Evolutionary conservation across 441 rosid genomes (phyloP), one percentile per base, ranked within the genome.

Genomic region (Hura crepitans): DNA sequence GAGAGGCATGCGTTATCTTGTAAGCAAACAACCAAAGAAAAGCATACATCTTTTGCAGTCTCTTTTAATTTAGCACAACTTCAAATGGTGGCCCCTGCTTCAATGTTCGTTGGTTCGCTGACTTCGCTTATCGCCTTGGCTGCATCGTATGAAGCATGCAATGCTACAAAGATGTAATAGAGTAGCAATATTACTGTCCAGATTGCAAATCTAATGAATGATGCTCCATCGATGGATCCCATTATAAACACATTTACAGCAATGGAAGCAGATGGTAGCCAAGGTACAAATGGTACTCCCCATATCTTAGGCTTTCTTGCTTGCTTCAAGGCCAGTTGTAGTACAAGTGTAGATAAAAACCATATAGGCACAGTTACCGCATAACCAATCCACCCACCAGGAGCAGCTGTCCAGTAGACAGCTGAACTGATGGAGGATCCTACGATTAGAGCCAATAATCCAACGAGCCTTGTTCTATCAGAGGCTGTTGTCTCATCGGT

Each of bases 261-360:
- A 39, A 91, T 85, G 0, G 97, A 91, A 17, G 78, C 76, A 1
- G 96, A 91, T 2, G 97, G 97, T 66, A 91, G 15, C 92, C 92
- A 91, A 1, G 97, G 97, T 28, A 91, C 97, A 68, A 89, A 65
- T 0, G 97, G 96, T 31, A 82, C 92, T 5, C 97, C 96, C 97
- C 97, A 91, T 0, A 85, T 45, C 33, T 85, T 89, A 2, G 97
- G 98, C 20, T 72, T 72, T 76, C 84, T 86, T 62, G 88, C 87
- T 31, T 84, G 75, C 68, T 81, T 85, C 53, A 85, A 72, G 3
- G 65, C 51, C 59, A 89, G 14, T 2, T 79, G 74, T 2, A 88
- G 60, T 50, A 85, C 87, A 2, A 83, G 72, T 0, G 92, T 90
- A 0, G 85, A 81, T 5, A 83, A 17, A 50, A 88, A 76, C 97